A percentile compares a stretch with the other conserved stretches of the same genome.
These are phyloP conservation scores for Candida sakaeoensis DNA, from an alignment of 805 yeast genomes.

Conservation along the genomic window DNA sequence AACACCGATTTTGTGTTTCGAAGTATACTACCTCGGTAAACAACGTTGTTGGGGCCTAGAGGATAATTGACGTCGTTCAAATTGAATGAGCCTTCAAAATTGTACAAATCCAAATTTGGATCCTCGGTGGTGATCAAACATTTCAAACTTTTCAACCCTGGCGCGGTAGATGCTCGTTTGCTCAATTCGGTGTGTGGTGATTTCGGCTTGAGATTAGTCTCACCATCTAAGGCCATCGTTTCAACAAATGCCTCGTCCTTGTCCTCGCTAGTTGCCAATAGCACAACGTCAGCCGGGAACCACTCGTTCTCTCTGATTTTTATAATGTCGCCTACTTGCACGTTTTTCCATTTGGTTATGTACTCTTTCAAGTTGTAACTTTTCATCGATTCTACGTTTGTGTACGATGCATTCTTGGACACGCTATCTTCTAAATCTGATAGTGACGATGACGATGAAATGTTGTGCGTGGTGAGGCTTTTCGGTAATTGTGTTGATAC, in stretches of 20 bases:
- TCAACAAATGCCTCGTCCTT: constrained; percentile 71
- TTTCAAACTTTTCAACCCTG: constrained; percentile 45
- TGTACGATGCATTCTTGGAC: constrained; percentile 8
- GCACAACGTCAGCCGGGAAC: constrained; percentile 87
- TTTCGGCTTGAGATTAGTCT: constrained; percentile 81
- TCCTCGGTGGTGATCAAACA: constrained; percentile 73
- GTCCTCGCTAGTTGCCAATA: constrained; percentile 66
- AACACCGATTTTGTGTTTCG: constrained; percentile 74
- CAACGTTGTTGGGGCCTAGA: constrained; percentile 74
- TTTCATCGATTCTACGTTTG: constrained; percentile 18
- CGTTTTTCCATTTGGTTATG: constrained; percentile 60
- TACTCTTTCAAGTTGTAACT: constrained; percentile 33
- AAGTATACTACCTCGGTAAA: constrained; percentile 85
- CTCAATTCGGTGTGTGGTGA: constrained; percentile 64
- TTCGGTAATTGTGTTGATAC: background rate
- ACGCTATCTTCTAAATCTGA: constrained; percentile 6
- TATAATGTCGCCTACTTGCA: constrained; percentile 86
- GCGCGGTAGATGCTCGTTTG: constrained; percentile 45
- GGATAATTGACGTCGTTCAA: constrained; percentile 46
- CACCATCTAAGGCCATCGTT: constrained; percentile 98
- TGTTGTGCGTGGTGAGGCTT: constrained; percentile 1
- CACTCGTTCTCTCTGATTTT: constrained; percentile 76
- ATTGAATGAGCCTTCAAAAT: constrained; percentile 75
- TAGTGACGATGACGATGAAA: constrained; percentile 6
- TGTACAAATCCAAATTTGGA: constrained; percentile 88